Conservation (phyloP, 495 filamentous ascomycete genomes). For the Durotheca rogersii region DNA sequence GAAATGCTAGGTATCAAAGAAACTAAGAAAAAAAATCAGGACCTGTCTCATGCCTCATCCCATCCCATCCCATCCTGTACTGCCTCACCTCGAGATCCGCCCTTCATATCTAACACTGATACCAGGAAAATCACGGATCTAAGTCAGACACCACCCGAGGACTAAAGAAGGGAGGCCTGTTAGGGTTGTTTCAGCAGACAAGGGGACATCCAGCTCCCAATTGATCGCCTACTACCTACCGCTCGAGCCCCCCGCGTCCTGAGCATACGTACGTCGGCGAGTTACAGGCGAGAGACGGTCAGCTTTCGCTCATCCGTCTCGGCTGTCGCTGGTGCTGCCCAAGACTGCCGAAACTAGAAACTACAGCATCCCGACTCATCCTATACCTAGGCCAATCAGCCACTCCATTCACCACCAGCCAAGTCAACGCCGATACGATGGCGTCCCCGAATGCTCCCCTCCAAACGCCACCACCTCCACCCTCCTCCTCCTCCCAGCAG, state of each 20-base stretch:
- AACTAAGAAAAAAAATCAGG: no score
- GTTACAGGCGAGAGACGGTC: no score
- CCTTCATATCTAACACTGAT: no score
- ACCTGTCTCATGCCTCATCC: neutral
- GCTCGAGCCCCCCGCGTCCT: no score
- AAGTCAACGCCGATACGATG: neutral
- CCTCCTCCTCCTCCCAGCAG: slow-evolving; percentile 1
- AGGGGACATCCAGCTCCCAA: neutral
- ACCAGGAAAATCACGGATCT: neutral
- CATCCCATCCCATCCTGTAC: neutral
- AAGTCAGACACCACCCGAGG: neutral
- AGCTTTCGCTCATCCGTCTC: neutral
- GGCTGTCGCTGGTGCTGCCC: neutral
- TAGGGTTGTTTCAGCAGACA: neutral
- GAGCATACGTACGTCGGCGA: neutral
- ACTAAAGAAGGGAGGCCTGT: neutral
- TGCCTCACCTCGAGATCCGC: neutral
- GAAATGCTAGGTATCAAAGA: no score
- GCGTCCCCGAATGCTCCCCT: neutral
- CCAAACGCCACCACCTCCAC: neutral
- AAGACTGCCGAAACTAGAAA: no score
- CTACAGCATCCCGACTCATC: neutral
- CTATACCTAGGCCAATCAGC: neutral
- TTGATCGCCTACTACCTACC: neutral
- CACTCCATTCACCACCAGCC: neutral